Evolutionary conservation across 139 green algal genomes (phyloP).

Genomic region (Chara braunii): DNA sequence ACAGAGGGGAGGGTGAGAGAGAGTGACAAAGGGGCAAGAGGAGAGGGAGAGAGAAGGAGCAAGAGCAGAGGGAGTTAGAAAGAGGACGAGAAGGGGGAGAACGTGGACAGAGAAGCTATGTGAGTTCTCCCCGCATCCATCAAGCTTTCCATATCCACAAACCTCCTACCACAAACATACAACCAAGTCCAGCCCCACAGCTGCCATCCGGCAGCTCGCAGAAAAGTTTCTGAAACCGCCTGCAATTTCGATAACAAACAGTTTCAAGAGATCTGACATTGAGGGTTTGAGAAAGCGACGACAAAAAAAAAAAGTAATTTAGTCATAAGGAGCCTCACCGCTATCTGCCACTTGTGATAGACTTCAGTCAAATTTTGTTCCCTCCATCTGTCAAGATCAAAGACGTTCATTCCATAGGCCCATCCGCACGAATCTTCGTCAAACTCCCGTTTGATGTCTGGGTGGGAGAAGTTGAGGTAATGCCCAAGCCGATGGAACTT

Average conservation of each 20-base stretch:
- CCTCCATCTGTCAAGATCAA: not conserved
- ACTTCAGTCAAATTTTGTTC: not conserved
- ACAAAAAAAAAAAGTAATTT: too few relatives aligned
- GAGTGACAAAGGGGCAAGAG: not conserved
- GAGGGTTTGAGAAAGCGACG: too few relatives aligned
- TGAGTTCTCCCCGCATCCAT: too few relatives aligned
- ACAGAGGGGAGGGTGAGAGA: not conserved
- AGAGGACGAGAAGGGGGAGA: not conserved
- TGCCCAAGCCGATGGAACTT: not conserved
- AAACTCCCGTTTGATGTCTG: not conserved
- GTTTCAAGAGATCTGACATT: too few relatives aligned
- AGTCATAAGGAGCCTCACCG: too few relatives aligned
- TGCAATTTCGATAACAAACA: too few relatives aligned
- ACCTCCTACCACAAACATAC: too few relatives aligned
- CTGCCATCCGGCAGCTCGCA: too few relatives aligned
- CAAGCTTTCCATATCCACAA: too few relatives aligned
- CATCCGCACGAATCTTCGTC: not conserved
- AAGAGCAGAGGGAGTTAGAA: not conserved
- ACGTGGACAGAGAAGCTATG: not conserved
- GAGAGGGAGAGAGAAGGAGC: not conserved
- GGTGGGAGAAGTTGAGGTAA: conserved; percentile 7
- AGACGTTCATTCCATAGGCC: conserved; percentile 9
- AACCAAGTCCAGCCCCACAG: too few relatives aligned
- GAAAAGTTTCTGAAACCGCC: too few relatives aligned
- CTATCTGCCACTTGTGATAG: conserved; percentile 11